Evolutionary conservation across 331 rosid species (phyloP), one percentile per base, ranked within the genome.

Genomic region (Pyrus hybrid): DNA sequence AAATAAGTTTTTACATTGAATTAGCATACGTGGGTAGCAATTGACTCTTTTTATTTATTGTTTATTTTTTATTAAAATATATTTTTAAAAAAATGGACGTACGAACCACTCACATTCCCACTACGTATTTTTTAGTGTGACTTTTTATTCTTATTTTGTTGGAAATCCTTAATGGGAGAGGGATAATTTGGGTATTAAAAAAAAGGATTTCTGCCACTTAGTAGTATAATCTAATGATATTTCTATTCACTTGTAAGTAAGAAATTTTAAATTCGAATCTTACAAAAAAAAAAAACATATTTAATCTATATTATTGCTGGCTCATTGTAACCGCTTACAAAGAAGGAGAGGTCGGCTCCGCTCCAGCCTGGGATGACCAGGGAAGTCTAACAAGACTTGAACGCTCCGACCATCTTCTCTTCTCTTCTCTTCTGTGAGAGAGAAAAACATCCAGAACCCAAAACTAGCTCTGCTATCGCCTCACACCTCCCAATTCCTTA

Each of bases 371-470:
- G 62, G 51, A 53, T 37, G 73, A 60, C 26, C 58, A 43, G 68
- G 67, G 64, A 33, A 62, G 67, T 62, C 67, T 62, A 58, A 58
- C 47, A 45, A 63, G 67, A 83, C 86, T 58, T 49, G 80, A 65
- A 73, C 35, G 73, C 76, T 72, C 76, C 72, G 56, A 76, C 70
- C 76, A 22, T 26, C 61, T 17, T 5, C 29, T n/a, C 54, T 32
- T 12, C 60, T 45, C n/a, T 54, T 18, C 62, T 49, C 47, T 11
- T 41, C 47, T 41, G 5, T 41, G 47, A 41, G 47, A 11, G 5
- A 41, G 47, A 41, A 45, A 51, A 22, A 18, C 67, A 12, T 63
- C 45, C 26, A 4, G 49, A 45, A 43, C 8, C 45, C 54, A 18
- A 30, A 45, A 26, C n/a, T 35, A 1, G 54, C 45, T 47, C 71